Evolutionary conservation across 805 yeast genomes (phyloP).

Genomic region (Debaryomyces tyrocola): DNA sequence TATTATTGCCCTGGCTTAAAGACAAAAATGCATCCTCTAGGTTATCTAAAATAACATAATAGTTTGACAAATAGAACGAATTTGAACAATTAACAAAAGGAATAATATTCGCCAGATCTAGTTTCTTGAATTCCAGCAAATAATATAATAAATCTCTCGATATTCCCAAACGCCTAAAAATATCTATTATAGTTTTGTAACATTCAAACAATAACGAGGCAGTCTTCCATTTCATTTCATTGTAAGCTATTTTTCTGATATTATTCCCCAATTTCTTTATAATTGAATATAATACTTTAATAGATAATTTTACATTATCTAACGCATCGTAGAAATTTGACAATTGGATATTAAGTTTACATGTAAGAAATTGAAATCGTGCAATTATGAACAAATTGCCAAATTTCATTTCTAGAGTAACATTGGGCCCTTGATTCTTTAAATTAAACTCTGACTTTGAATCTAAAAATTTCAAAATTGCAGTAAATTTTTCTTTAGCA

Average conservation of each 20-base stretch:
- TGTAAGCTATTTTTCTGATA: slow-evolving; percentile 14
- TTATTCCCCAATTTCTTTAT: slow-evolving; percentile 38
- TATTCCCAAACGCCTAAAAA: slow-evolving; percentile 50
- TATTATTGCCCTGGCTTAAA: background rate
- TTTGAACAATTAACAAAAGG: slow-evolving; percentile 21
- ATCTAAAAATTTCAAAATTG: slow-evolving; percentile 20
- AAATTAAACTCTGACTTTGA: slow-evolving; percentile 28
- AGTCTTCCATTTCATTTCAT: slow-evolving; percentile 37
- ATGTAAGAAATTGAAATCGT: slow-evolving; percentile 32
- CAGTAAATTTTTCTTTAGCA: slow-evolving; percentile 22
- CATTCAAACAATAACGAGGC: slow-evolving; percentile 33
- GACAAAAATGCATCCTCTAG: background rate
- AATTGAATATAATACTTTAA: slow-evolving; percentile 55
- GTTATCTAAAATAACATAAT: background rate
- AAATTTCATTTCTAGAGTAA: slow-evolving; percentile 20
- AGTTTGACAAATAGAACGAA: slow-evolving; percentile 8
- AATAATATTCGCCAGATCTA: slow-evolving; percentile 28
- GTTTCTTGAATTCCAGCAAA: slow-evolving; percentile 46
- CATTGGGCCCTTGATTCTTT: slow-evolving; percentile 6
- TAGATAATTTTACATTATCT: slow-evolving; percentile 45
- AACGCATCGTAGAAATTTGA: slow-evolving; percentile 28
- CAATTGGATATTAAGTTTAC: slow-evolving; percentile 18
- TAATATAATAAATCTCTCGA: slow-evolving; percentile 60
- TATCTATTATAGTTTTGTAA: slow-evolving; percentile 39
- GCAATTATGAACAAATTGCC: slow-evolving; percentile 30